Evolutionary conservation across 2,329 filamentous ascomycete genomes (phyloP), one percentile per base, ranked within the genome.

Genomic region (Aspergillus ustus): DNA sequence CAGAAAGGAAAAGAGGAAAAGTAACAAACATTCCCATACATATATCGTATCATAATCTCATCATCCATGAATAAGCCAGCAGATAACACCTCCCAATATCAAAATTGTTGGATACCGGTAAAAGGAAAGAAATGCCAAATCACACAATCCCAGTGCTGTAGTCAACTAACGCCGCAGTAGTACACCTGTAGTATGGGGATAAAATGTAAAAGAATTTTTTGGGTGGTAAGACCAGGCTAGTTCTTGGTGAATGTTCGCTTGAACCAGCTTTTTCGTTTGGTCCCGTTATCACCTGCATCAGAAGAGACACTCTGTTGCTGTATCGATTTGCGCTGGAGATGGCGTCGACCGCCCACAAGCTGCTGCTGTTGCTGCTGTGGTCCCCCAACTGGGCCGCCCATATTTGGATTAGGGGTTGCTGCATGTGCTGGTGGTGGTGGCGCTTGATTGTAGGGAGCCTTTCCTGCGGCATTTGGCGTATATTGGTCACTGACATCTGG

Each of bases 181-280:
- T 64, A 60, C 52, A 54, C 44, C 20, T 40, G 52, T 20, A 54
- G 37, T 29, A 22, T 34, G 19, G 48, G 37, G 25, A 49, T 22
- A 13, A 52, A 29, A 50, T 43, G 22, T 19, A 34, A 9, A 40
- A 22, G 48, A 37, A 40, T 40, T 15, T 40, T 40, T 40, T n/a
- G n/a, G 5, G 13, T 40, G 15, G 25, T 13, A 11, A 15, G 11
- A 40, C 34, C 11, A 5, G 28, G 25, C 52, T 69, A 75, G 51
- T 69, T 67, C 59, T 81, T 77, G 84, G 93, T 95, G 77, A 97
- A 95, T 59, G 89, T 85, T 69, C 88, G 87, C 73, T 91, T 87
- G 71, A 98, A 89, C 92, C 93, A 97, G 74, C 93, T 95, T 84
- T 93, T 93, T 66, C 91, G 85, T 83, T 96, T 97, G 63, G 66